Evolutionary conservation across 2,329 filamentous ascomycete species (phyloP).

Genomic region (Penicillium capsulatum): DNA sequence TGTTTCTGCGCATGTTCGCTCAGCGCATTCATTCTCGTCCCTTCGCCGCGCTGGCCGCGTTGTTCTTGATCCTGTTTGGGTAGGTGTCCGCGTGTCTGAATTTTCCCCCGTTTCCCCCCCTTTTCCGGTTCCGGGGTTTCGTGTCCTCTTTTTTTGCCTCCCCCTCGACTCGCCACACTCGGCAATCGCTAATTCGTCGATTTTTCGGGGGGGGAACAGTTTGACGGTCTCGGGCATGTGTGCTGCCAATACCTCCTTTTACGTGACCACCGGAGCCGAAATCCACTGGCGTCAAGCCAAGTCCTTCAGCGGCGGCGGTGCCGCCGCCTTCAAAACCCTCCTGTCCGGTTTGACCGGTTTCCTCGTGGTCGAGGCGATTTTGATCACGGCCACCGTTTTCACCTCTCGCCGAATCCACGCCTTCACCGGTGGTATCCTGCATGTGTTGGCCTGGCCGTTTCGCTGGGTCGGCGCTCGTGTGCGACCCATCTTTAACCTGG

Average conservation of each 20-base stretch:
- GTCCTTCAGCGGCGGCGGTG: constrained; percentile 29
- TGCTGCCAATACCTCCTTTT: constrained; percentile 33
- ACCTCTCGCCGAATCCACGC: constrained; percentile 24
- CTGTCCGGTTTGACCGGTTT: constrained; percentile 33
- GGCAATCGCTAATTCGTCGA: too few species aligned
- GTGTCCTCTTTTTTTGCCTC: not conserved
- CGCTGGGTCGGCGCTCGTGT: constrained; percentile 4
- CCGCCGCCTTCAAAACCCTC: constrained; percentile 32
- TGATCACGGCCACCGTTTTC: constrained; percentile 25
- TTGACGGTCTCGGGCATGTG: constrained; percentile 32
- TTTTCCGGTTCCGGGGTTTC: not conserved
- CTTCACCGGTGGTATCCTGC: constrained; percentile 24
- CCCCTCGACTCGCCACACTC: too few species aligned
- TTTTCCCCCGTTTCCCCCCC: not conserved
- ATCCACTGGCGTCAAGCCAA: constrained; percentile 37
- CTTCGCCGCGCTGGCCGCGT: constrained; percentile 2
- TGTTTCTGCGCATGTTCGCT: constrained; percentile 13
- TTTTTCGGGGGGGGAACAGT: too few species aligned
- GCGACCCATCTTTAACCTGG: constrained; percentile 1
- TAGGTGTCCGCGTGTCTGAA: constrained; percentile 13
- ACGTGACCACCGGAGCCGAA: constrained; percentile 33
- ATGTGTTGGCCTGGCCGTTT: constrained; percentile 13
- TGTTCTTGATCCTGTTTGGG: constrained; percentile 28
- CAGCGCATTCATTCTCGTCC: constrained; percentile 6
- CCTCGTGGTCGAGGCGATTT: constrained; percentile 28